Base-by-base conservation (phyloP, 768 basidiomycete genomes). In the Suillus hirtellus region DNA sequence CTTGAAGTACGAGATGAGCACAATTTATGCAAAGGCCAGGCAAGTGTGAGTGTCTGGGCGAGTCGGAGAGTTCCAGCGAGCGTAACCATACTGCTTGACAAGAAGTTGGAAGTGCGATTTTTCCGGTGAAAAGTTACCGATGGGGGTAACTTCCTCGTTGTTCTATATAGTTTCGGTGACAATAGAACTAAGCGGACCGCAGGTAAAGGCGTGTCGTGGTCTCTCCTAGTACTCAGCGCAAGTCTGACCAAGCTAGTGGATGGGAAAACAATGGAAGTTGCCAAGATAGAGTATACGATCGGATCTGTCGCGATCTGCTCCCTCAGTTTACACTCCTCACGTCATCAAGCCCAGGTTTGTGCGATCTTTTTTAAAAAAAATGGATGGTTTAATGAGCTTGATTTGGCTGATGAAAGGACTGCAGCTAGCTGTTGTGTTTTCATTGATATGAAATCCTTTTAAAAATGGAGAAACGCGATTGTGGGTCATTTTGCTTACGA, bases 231-330 rank as follows among this genome's bases (percentile, higher is more conserved):
- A 35, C 35, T 35, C 31, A 31, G 5, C 31, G 31, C 31, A 31
- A 31, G 31, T 31, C 31, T 31, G 31, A 31, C 31, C 0, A 31
- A 31, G 31, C 31, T 31, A 6, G 0, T 31, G 31, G 4, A 31
- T 38, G 55, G 55, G 24, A 40, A 58, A 58, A 27, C 2, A 0
- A 38, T 24, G 14, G 24, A 56, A 58, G 38, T 4, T 58, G 55
- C 7, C 54, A 38, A 58, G 55, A 58, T 58, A 58, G 24, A 58
- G 19, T 49, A 19, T 37, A 27, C 58, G 70, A 74, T 76, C 68
- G 71, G 37, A 53, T 67, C 74, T 75, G 71, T 74, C 64, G 70
- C 75, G 73, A 75, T 75, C 72, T 56, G 19, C 47, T 62, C 69
- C 70, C 56, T 31, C 31, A 31, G 31, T 31, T 31, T 31, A 31